Evolutionary conservation across 1,284 basidiomycete genomes (phyloP).

Genomic region (Xerocomus minutiporus): DNA sequence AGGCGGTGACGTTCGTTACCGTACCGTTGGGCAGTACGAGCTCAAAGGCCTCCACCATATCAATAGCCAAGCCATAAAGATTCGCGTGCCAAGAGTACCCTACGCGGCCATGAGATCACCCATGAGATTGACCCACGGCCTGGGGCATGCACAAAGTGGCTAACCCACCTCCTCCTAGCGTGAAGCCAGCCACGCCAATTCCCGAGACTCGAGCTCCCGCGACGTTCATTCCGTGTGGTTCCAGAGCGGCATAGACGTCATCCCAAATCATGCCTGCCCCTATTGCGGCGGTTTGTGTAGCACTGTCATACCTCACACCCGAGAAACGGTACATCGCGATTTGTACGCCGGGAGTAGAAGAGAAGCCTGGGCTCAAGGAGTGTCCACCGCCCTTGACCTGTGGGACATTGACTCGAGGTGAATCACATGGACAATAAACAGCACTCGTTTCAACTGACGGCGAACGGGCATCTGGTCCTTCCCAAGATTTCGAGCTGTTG

Average conservation of each 20-base stretch:
- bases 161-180: conserved; percentile 24
- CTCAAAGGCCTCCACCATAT: conserved; percentile 46
- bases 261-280: conserved; percentile 37
- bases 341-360: conserved; percentile 34
- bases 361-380: conserved; percentile 23
- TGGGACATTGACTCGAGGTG: not conserved
- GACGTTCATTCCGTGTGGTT: conserved; percentile 42
- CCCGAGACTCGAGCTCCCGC: conserved; percentile 45
- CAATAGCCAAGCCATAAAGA: conserved; percentile 48
- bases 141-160: not conserved
- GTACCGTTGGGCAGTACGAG: conserved; percentile 49
- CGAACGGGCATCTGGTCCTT: conserved; percentile 36
- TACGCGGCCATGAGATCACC: conserved; percentile 19
- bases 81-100: conserved; percentile 55
- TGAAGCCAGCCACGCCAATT: conserved; percentile 44
- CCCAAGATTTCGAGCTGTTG: conserved; percentile 45
- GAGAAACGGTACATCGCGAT: conserved; percentile 24
- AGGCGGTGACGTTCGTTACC: conserved; percentile 37
- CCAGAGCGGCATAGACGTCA: conserved; percentile 40
- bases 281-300: conserved; percentile 40
- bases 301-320: conserved; percentile 17
- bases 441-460: conserved; percentile 24
- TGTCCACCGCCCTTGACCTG: conserved; percentile 56
- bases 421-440: conserved; percentile 1
- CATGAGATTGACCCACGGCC: conserved; percentile 4